Conservation (phyloP, 805 yeast species). For the Soucietia sequanensis region DNA sequence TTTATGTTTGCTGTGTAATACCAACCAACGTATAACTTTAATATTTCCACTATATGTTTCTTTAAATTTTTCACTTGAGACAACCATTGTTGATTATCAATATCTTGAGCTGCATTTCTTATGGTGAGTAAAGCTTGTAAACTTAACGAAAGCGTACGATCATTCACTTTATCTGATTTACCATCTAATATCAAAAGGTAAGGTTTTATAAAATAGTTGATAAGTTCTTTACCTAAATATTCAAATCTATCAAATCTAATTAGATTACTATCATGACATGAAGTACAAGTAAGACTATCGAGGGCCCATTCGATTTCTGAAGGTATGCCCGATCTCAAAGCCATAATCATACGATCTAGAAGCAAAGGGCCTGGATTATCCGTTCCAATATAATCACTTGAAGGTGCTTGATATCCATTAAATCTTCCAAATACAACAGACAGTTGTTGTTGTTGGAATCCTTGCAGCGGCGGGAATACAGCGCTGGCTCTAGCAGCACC, state of each 20-base stretch:
- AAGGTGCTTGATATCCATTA: not conserved
- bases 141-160: conserved; percentile 23
- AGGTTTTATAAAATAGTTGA: conserved; percentile 36
- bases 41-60: conserved; percentile 42
- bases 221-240: conserved; percentile 41
- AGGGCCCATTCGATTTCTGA: conserved; percentile 75
- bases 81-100: conserved; percentile 75
- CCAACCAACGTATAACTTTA: conserved; percentile 40
- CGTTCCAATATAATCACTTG: conserved; percentile 17
- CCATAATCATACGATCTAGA: conserved; percentile 64
- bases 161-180: conserved; percentile 13
- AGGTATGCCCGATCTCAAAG: conserved; percentile 61
- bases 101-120: conserved; percentile 81
- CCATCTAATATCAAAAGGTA: conserved; percentile 21
- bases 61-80: conserved; percentile 54
- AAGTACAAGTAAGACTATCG: conserved; percentile 48
- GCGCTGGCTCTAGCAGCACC: too few species aligned
- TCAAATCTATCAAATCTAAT: conserved; percentile 46
- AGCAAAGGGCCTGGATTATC: conserved; percentile 59
- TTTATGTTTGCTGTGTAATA: conserved; percentile 19
- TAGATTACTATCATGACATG: conserved; percentile 50
- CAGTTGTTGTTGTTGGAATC: too few species aligned
- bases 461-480: too few species aligned
- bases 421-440: not conserved
- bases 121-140: conserved; percentile 60